These are phyloP conservation scores for Simplicillium sp. DNA, from an alignment of 2,329 filamentous ascomycete genomes.

Conservation along the genomic window DNA sequence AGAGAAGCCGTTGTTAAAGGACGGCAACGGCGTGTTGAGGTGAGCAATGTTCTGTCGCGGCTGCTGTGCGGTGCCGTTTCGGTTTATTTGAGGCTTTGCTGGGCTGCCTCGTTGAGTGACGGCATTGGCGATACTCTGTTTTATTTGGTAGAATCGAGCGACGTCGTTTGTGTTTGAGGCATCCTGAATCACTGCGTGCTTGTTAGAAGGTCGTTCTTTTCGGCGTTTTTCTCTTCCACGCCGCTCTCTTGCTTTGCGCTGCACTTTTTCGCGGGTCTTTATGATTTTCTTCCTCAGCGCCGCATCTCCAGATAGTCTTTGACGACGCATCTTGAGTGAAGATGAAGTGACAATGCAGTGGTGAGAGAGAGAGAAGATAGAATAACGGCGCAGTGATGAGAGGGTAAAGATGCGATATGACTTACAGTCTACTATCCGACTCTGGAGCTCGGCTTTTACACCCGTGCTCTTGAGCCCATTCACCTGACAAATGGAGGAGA, in stretches of 20 bases:
- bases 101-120: slow-evolving; percentile 18
- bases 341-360: no score
- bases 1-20: no score
- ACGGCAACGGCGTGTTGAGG: slow-evolving; percentile 3
- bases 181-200: slow-evolving; percentile 30
- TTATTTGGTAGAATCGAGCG: slow-evolving; percentile 31
- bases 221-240: neutral
- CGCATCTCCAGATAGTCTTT: no score
- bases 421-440: slow-evolving; percentile 70
- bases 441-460: slow-evolving; percentile 75
- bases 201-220: neutral
- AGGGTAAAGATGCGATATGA: no score
- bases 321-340: no score
- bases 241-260: no score
- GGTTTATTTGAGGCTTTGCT: slow-evolving; percentile 6
- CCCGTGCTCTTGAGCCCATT: slow-evolving; percentile 72
- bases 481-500: slow-evolving; percentile 66
- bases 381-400: no score
- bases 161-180: slow-evolving; percentile 25
- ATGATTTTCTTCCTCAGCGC: no score
- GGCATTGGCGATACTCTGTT: slow-evolving; percentile 29
- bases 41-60: neutral
- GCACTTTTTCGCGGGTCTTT: no score
- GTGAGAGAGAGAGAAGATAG: no score
- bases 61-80: slow-evolving; percentile 6